Percentiles rank a stretch among this genome's conserved stretches.
These are phyloP conservation scores for Coemansia sp. DNA, from an alignment of 192 early-diverging fungal genomes.

Conservation along the genomic window DNA sequence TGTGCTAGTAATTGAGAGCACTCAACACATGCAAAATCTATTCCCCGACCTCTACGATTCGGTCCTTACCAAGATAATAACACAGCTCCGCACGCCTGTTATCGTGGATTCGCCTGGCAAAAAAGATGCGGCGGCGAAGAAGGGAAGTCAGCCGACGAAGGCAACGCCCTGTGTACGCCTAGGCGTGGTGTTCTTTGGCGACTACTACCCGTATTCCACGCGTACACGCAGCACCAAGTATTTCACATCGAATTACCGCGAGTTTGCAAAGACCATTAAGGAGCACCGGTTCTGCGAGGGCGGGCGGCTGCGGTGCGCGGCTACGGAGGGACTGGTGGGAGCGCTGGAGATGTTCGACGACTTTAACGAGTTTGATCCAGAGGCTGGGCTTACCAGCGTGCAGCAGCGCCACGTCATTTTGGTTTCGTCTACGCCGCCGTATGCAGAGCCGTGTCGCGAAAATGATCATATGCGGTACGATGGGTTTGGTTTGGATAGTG, in stretches of 20 bases:
- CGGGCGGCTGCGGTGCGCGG: conserved; percentile 50
- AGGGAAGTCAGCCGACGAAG: conserved; percentile 34
- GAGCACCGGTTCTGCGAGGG: conserved; percentile 49
- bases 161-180: conserved; percentile 51
- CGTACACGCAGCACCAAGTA: conserved; percentile 51
- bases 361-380: conserved; percentile 51
- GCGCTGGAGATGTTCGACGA: conserved; percentile 58
- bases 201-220: conserved; percentile 55
- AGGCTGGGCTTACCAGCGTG: conserved; percentile 41
- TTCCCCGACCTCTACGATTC: conserved; percentile 52
- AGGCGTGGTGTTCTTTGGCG: conserved; percentile 56
- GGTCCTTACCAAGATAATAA: conserved; percentile 41
- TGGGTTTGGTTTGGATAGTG: conserved; percentile 41
- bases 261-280: conserved; percentile 52
- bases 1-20: conserved; percentile 54
- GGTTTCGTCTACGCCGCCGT: conserved; percentile 51
- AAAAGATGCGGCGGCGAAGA: conserved; percentile 13
- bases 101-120: conserved; percentile 32
- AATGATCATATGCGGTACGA: conserved; percentile 53
- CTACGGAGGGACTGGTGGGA: conserved; percentile 50
- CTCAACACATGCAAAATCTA: conserved; percentile 47
- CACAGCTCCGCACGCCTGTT: conserved; percentile 47
- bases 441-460: conserved; percentile 43
- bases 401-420: conserved; percentile 53
- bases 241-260: conserved; percentile 57